Conservation (phyloP, 2,329 filamentous ascomycete genomes). For the Fusarium paranaense region DNA sequence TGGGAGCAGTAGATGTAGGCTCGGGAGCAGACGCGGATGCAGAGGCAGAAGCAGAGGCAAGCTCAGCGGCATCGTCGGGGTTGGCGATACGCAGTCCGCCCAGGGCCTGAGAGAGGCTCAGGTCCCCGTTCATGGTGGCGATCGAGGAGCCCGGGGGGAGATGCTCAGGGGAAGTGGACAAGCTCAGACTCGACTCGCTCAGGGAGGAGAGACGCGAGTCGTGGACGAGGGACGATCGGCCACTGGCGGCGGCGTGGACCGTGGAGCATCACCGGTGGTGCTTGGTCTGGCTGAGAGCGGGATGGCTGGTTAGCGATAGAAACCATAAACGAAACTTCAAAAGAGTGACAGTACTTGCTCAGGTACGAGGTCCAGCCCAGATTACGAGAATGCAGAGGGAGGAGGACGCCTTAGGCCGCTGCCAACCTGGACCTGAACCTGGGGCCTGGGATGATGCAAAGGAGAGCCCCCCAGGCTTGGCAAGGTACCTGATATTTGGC, state of each 20-base stretch:
- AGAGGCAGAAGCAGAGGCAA: conserved; percentile 42
- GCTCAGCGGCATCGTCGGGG: conserved; percentile 77
- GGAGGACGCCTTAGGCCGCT: conserved; percentile 34
- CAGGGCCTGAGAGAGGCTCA: conserved; percentile 91
- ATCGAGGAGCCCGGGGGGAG: conserved; percentile 39
- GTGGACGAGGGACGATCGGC: conserved; percentile 42
- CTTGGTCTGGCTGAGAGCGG: conserved; percentile 25
- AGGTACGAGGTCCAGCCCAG: conserved; percentile 31
- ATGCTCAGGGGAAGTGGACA: conserved; percentile 41
- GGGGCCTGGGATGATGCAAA: conserved; percentile 32
- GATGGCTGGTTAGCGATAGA: conserved; percentile 34
- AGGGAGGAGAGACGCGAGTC: conserved; percentile 34
- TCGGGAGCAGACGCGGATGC: conserved; percentile 39
- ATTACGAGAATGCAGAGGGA: conserved; percentile 35
- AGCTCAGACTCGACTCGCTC: conserved; percentile 36
- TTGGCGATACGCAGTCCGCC: conserved; percentile 97
- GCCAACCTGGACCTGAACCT: conserved; percentile 32
- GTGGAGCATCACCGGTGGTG: conserved; percentile 44
- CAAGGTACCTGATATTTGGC: conserved; percentile 24
- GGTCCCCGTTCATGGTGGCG: conserved; percentile 84
- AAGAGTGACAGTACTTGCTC: conserved; percentile 13
- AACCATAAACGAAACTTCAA: conserved; percentile 17
- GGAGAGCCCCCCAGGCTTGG: conserved; percentile 24
- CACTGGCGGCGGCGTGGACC: conserved; percentile 41
- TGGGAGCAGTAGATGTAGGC: conserved; percentile 19